Conservation (phyloP, 257 asterid genomes). For the Paulownia fortunei region DNA sequence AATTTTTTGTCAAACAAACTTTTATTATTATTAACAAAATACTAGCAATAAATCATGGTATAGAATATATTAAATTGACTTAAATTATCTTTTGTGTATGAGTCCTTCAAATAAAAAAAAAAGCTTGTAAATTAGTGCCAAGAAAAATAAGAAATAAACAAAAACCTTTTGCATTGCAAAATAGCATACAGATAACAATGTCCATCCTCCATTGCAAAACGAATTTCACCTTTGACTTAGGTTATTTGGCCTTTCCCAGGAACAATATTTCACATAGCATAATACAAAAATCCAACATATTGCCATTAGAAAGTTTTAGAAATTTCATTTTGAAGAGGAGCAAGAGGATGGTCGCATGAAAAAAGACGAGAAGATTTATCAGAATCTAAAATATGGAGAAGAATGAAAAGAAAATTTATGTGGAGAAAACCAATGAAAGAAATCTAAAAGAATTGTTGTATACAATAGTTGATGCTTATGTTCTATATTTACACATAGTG, state of each 20-base stretch:
- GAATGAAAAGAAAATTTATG: conserved; percentile 9
- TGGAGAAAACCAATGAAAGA: neutral
- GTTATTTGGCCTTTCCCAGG: neutral
- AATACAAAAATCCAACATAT: neutral
- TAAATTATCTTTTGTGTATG: neutral
- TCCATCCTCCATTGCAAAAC: neutral
- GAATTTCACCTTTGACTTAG: neutral
- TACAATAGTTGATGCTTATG: neutral
- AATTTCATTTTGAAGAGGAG: neutral
- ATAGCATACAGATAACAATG: conserved; percentile 1
- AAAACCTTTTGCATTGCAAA: neutral
- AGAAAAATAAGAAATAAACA: neutral
- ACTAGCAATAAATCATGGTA: conserved; percentile 6
- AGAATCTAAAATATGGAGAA: conserved; percentile 10
- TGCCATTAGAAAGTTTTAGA: neutral
- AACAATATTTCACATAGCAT: neutral
- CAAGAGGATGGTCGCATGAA: neutral
- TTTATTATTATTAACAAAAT: neutral
- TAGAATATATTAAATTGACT: neutral
- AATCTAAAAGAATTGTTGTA: neutral
- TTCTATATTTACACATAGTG: neutral
- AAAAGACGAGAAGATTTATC: neutral
- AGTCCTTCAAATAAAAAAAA: neutral
- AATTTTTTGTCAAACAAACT: neutral
- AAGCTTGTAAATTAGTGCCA: neutral